These are phyloP conservation scores for Fusarium pilosicola DNA, from an alignment of 2,329 filamentous ascomycete species.

Conservation along the genomic window DNA sequence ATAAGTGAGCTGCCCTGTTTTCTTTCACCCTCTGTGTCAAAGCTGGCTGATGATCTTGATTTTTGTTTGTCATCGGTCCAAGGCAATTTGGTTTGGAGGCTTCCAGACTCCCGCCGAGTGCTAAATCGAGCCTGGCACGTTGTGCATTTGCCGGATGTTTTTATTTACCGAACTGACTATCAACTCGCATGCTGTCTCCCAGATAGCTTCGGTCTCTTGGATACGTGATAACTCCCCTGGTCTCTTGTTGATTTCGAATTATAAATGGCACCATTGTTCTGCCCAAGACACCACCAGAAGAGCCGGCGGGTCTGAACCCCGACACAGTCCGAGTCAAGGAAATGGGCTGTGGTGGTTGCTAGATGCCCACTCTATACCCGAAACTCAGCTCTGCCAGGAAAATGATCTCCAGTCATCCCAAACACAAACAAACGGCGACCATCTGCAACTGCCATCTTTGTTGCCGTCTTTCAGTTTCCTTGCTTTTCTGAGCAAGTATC, in stretches of 20 bases:
- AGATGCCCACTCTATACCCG: slow-evolving; percentile 5
- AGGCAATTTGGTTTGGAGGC: slow-evolving; percentile 3
- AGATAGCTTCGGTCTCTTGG: background rate
- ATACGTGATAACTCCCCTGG: background rate
- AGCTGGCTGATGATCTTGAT: slow-evolving; percentile 45
- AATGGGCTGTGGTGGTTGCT: slow-evolving; percentile 1
- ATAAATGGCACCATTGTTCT: slow-evolving; percentile 23
- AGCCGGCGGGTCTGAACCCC: background rate
- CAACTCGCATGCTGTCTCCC: slow-evolving; percentile 7
- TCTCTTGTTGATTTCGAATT: background rate
- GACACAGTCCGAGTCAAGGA: background rate
- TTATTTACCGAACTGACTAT: background rate
- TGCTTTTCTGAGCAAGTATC: background rate
- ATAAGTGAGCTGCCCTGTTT: slow-evolving; percentile 1
- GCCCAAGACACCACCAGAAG: slow-evolving; percentile 3
- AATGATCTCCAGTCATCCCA: slow-evolving; percentile 22
- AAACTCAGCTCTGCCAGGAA: slow-evolving; percentile 11
- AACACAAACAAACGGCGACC: background rate
- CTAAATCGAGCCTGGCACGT: background rate
- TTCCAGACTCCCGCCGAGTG: slow-evolving; percentile 2
- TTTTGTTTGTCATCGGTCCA: slow-evolving; percentile 49
- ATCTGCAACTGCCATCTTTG: background rate
- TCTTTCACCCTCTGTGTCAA: slow-evolving; percentile 8
- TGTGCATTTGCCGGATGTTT: slow-evolving; percentile 3
- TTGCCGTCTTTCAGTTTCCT: background rate